A percentile compares a stretch with the other conserved stretches of the same genome.
These are phyloP conservation scores for Apiotrichum mycotoxinovorans DNA, from an alignment of 1,284 basidiomycete species.

Conservation along the genomic window DNA sequence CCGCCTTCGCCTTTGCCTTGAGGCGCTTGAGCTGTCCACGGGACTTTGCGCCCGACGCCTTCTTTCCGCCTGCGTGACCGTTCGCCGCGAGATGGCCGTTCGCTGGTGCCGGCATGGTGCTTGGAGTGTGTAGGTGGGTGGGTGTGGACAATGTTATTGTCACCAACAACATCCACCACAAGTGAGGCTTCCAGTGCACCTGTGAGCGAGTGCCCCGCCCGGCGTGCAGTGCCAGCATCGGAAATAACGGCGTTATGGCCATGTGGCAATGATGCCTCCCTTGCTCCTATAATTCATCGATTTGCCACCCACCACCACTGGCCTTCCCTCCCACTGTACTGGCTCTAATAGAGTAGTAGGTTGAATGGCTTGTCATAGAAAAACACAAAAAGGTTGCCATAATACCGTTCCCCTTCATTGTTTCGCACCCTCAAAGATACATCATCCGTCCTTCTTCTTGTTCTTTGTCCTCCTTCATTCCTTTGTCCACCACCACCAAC, in stretches of 20 bases:
- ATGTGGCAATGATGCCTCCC: not conserved
- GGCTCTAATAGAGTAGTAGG: too few species aligned
- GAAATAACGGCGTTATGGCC: not conserved
- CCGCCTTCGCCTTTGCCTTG: constrained; percentile 44
- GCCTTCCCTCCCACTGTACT: too few species aligned
- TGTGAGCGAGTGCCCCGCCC: too few species aligned
- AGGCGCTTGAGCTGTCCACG: constrained; percentile 43
- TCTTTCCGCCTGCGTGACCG: constrained; percentile 22
- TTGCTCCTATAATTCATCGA: too few species aligned
- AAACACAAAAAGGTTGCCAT: too few species aligned
- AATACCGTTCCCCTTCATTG: too few species aligned
- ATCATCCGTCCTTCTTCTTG: not conserved
- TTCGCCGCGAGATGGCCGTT: constrained; percentile 18
- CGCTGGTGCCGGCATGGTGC: constrained; percentile 17
- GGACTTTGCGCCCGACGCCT: constrained; percentile 38
- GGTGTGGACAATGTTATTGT: not conserved
- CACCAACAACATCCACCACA: not conserved
- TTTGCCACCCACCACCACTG: not conserved
- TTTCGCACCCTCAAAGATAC: not conserved
- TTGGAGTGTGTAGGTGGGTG: not conserved
- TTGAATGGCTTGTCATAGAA: too few species aligned
- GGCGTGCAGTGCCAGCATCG: not conserved
- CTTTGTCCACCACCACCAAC: not conserved
- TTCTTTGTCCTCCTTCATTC: not conserved
- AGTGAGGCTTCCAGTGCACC: too few species aligned